These are phyloP conservation scores for Rasamsonia emersonii DNA, from an alignment of 2,329 filamentous ascomycete species.

Conservation along the genomic window DNA sequence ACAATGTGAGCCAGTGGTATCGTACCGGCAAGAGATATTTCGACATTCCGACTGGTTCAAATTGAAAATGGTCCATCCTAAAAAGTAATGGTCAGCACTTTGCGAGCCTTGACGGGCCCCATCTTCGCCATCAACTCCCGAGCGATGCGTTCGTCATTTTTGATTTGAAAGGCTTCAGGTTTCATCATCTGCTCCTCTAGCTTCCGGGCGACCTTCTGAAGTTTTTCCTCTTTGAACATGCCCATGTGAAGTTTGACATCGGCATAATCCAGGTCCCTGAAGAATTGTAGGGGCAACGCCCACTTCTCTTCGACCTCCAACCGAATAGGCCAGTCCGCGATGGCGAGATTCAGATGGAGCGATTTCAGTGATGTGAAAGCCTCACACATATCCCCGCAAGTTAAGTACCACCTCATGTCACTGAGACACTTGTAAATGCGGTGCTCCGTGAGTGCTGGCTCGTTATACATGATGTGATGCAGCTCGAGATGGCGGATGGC, in stretches of 20 bases:
- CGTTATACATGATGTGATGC: slow-evolving; percentile 17
- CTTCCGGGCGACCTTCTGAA: slow-evolving; percentile 8
- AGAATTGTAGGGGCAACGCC: slow-evolving; percentile 14
- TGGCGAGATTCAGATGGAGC: slow-evolving; percentile 11
- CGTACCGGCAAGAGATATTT: too few relatives aligned
- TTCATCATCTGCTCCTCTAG: slow-evolving; percentile 15
- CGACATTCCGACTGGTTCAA: too few relatives aligned
- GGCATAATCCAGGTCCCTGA: slow-evolving; percentile 9
- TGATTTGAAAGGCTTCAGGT: slow-evolving; percentile 8
- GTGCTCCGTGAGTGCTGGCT: slow-evolving; percentile 11
- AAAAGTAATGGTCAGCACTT: too few relatives aligned
- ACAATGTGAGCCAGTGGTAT: too few relatives aligned
- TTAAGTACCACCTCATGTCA: slow-evolving; percentile 13
- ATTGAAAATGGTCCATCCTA: too few relatives aligned
- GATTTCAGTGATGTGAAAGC: slow-evolving; percentile 9
- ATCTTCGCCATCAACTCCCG: slow-evolving; percentile 10
- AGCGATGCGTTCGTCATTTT: slow-evolving; percentile 12
- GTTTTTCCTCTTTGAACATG: slow-evolving; percentile 8
- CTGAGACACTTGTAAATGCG: slow-evolving; percentile 13
- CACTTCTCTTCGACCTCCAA: slow-evolving; percentile 14
- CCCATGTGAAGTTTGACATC: slow-evolving; percentile 10
- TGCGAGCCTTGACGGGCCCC: slow-evolving; percentile 10
- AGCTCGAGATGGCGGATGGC: slow-evolving; percentile 36
- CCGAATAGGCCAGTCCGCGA: slow-evolving; percentile 15
- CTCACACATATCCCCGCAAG: slow-evolving; percentile 11